Evolutionary conservation across 2,329 filamentous ascomycete genomes (phyloP).

Genomic region (Mycogone perniciosa): DNA sequence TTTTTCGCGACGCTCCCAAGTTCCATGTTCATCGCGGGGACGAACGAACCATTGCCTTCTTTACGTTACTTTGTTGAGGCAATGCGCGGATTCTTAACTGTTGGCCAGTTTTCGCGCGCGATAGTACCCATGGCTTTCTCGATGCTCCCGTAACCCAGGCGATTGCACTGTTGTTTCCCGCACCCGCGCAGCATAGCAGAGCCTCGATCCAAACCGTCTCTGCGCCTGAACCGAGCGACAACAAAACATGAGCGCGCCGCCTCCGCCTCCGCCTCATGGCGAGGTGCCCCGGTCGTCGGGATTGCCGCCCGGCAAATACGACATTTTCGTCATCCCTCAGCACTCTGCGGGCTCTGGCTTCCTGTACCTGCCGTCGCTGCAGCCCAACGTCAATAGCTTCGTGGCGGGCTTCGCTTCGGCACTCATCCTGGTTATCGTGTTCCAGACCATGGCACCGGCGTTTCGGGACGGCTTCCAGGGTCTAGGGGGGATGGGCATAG

Average conservation of each 20-base stretch:
- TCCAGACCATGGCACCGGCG: conserved; percentile 65
- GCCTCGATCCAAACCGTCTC: background rate
- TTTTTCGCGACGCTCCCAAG: background rate
- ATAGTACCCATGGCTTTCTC: conserved; percentile 25
- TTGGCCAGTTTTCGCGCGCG: background rate
- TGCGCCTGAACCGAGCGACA: background rate
- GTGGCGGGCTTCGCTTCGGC: conserved; percentile 77
- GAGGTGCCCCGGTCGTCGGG: conserved; percentile 63
- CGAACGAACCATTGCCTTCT: background rate
- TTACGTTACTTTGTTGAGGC: background rate
- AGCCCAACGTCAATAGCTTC: conserved; percentile 84
- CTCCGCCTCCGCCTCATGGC: conserved; percentile 82
- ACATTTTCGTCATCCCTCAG: conserved; percentile 94
- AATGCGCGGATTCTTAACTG: conserved; percentile 1
- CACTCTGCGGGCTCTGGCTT: conserved; percentile 86
- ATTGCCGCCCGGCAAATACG: conserved; percentile 83
- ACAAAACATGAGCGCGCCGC: conserved; percentile 38
- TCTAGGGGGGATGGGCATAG: conserved; percentile 65
- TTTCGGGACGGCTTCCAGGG: conserved; percentile 62
- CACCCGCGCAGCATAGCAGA: background rate
- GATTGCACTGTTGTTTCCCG: conserved; percentile 1
- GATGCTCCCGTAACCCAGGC: conserved; percentile 20
- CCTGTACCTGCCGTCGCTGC: conserved; percentile 85
- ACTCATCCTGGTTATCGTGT: conserved; percentile 65
- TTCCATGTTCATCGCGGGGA: background rate